Conservation (phyloP, 306 rosid genomes). For the Sphenostylis stenocarpa region DNA sequence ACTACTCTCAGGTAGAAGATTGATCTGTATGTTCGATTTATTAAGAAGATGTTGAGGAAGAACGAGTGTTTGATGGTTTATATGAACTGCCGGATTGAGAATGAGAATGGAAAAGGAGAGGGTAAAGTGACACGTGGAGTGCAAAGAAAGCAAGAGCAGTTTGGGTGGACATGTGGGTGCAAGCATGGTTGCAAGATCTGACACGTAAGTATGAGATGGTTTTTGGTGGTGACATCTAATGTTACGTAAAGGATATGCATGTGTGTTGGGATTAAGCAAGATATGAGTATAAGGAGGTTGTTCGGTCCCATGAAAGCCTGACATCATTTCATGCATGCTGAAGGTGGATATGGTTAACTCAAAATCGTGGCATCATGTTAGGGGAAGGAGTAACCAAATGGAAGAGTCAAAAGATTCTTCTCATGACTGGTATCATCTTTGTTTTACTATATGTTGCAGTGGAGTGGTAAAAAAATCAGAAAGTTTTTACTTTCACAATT, state of each 20-base stretch:
- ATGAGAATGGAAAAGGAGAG: neutral
- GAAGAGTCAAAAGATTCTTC: neutral
- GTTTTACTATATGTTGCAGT: too few species aligned
- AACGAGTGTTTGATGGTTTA: neutral
- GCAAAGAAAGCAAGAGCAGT: neutral
- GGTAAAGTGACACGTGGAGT: slow-evolving; percentile 27
- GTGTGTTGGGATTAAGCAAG: neutral
- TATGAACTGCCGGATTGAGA: neutral
- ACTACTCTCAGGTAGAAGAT: neutral
- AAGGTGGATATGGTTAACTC: neutral
- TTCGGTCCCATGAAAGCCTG: neutral
- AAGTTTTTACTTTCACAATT: too few species aligned
- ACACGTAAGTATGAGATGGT: slow-evolving; percentile 29
- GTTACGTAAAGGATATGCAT: neutral
- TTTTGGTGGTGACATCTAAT: neutral
- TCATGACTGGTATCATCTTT: too few species aligned
- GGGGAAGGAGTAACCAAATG: neutral
- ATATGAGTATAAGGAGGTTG: neutral
- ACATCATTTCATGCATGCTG: neutral
- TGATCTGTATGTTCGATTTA: neutral
- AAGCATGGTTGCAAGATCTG: neutral
- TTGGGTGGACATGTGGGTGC: slow-evolving; percentile 16
- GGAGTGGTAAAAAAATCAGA: too few species aligned
- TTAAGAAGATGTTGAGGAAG: neutral
- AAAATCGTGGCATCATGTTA: neutral